phyloP scores from a whole-genome alignment of 2,329 filamentous ascomycete species.

The Colletotrichum spaethianum region DNA sequence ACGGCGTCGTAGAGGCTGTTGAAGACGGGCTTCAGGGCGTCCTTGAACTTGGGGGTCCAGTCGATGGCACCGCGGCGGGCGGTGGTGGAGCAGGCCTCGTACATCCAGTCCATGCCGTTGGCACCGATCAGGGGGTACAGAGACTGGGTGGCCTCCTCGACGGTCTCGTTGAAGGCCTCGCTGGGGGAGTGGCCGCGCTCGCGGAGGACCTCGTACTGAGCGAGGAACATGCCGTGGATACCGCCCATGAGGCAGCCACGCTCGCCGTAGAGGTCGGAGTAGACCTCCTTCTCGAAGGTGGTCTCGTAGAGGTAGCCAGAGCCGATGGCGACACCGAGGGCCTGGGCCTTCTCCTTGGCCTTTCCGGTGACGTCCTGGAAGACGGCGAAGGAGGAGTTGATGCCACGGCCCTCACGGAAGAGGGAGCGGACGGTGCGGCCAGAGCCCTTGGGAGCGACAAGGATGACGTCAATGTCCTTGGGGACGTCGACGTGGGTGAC shows the following conservation, averaged over 20 bases:
- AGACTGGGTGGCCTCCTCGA: slow-evolving; percentile 98
- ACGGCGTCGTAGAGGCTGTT: slow-evolving; percentile 97
- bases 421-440: slow-evolving; percentile 98
- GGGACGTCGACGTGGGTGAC: slow-evolving; percentile 99
- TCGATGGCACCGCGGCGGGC: slow-evolving; percentile 98
- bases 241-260: slow-evolving; percentile 99
- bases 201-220: slow-evolving; percentile 99
- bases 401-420: slow-evolving; percentile 99
- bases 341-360: slow-evolving; percentile 97
- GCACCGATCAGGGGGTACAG: slow-evolving; percentile 97
- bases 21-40: slow-evolving; percentile 98
- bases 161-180: slow-evolving; percentile 99
- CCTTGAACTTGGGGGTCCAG: slow-evolving; percentile 98
- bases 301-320: slow-evolving; percentile 99
- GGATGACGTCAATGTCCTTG: slow-evolving; percentile 97
- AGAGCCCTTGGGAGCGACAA: slow-evolving; percentile 98
- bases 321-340: slow-evolving; percentile 96
- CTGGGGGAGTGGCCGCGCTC: slow-evolving; percentile 98
- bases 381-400: slow-evolving; percentile 99
- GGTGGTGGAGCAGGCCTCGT: slow-evolving; percentile 98
- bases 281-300: slow-evolving; percentile 99
- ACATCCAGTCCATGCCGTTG: slow-evolving; percentile 99
- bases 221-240: slow-evolving; percentile 99
- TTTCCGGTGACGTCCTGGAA: slow-evolving; percentile 98
- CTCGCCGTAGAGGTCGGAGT: slow-evolving; percentile 99